These are phyloP conservation scores for Arxiozyma bovina DNA, from an alignment of 1,139 yeast species.

Conservation along the genomic window DNA sequence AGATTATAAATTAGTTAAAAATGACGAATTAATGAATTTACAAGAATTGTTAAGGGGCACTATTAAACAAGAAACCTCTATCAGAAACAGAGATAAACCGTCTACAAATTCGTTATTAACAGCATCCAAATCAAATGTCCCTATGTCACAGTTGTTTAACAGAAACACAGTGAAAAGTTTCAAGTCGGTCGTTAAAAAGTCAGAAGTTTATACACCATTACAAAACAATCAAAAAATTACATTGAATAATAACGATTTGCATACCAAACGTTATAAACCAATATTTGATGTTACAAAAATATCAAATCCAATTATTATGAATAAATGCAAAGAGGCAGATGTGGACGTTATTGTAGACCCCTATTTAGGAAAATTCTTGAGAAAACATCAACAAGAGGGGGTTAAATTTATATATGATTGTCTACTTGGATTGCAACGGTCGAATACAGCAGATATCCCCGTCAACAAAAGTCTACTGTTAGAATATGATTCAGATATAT, in stretches of 20 bases:
- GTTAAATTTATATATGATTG: slow-evolving; percentile 74
- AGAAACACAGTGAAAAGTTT: slow-evolving; percentile 13
- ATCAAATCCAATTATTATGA: slow-evolving; percentile 41
- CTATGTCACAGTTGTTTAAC: slow-evolving; percentile 13
- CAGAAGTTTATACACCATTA: slow-evolving; percentile 8
- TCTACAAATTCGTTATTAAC: background rate
- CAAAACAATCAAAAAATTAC: background rate
- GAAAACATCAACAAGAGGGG: slow-evolving; percentile 85
- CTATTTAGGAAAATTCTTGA: slow-evolving; percentile 41
- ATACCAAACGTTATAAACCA: slow-evolving; percentile 27
- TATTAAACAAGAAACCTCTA: background rate
- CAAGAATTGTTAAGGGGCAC: background rate
- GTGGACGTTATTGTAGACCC: slow-evolving; percentile 70
- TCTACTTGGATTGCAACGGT: slow-evolving; percentile 54
- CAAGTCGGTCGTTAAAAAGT: slow-evolving; percentile 11
- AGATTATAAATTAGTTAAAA: slow-evolving; percentile 36
- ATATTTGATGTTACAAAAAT: slow-evolving; percentile 35
- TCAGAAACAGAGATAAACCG: background rate
- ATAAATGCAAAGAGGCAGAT: slow-evolving; percentile 31
- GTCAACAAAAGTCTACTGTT: slow-evolving; percentile 10
- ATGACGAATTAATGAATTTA: slow-evolving; percentile 9
- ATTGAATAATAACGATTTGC: background rate
- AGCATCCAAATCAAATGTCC: slow-evolving; percentile 2
- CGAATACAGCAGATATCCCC: slow-evolving; percentile 15
- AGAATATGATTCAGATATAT: slow-evolving; percentile 36